Evolutionary conservation across 176 grass and related monocot genomes (phyloP).

Genomic region (Oropetium thomaeum): DNA sequence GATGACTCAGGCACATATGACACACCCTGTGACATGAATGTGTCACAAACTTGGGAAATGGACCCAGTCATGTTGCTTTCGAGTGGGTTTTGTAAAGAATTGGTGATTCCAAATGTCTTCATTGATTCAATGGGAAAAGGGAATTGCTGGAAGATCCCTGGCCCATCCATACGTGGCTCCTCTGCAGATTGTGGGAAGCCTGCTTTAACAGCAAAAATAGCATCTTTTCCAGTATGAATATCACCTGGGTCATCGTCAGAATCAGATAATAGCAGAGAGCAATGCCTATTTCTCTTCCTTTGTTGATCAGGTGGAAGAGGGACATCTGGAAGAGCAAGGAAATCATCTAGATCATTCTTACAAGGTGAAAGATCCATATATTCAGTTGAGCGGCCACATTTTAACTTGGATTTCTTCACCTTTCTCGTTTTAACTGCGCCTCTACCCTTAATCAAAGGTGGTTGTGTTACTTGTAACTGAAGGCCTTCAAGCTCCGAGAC

Average conservation of each 20-base stretch:
- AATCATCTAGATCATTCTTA: slow-evolving; percentile 82
- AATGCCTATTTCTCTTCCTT: slow-evolving; percentile 48
- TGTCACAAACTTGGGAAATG: slow-evolving; percentile 75
- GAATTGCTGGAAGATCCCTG: slow-evolving; percentile 23
- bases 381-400: slow-evolving; percentile 37
- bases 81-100: slow-evolving; percentile 43
- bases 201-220: slow-evolving; percentile 13
- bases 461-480: slow-evolving; percentile 37
- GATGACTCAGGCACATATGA: slow-evolving; percentile 87
- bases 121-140: slow-evolving; percentile 29
- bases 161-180: slow-evolving; percentile 15
- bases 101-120: slow-evolving; percentile 34
- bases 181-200: slow-evolving; percentile 24
- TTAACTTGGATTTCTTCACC: slow-evolving; percentile 71
- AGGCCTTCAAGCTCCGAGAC: slow-evolving; percentile 33
- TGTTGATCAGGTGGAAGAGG: slow-evolving; percentile 38
- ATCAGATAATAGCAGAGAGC: slow-evolving; percentile 53
- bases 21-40: slow-evolving; percentile 63
- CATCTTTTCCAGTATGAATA: slow-evolving; percentile 27
- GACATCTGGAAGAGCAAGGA: slow-evolving; percentile 52
- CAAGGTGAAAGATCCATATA: slow-evolving; percentile 47
- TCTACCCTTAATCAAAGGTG: slow-evolving; percentile 34
- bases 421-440: slow-evolving; percentile 48
- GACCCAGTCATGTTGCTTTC: slow-evolving; percentile 49
- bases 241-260: slow-evolving; percentile 59